Base-by-base conservation (phyloP, 176 grass and related monocot species). In the Echinochloa phyllopogon region DNA sequence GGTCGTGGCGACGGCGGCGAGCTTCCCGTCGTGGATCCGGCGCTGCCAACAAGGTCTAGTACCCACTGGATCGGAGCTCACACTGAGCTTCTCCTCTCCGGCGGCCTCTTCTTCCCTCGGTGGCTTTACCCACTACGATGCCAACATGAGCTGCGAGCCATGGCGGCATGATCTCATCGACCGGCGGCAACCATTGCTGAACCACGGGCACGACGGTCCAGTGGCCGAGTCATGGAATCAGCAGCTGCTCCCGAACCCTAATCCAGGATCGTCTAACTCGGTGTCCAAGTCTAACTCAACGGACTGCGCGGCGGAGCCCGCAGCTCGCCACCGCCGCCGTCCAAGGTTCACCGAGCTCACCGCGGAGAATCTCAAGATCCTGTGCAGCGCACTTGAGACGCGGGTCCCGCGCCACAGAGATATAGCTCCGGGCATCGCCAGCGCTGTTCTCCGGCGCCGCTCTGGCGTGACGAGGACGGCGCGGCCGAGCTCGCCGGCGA, bases 271-370 rank as follows among this genome's bases (percentile, higher is more conserved):
- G 2, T 59, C 78, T 10, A 88, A 70, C 79, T 82, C 64, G 33
- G 73, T 52, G 24, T 86, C 79, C 5, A 52, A 56, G 39, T 53
- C 83, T 10, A 88, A 41, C 74, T 84, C 82, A 14, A 81, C 89
- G 3, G 74, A 48, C 33, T 81, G 58, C 69, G 18, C 11, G 10
- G 49, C 74, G 79, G 69, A 80, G 33, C 64, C 41, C 3, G 38
- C 77, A 13, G 45, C 65, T 18, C 29, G 55, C 43, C 29, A 48
- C 43, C 8, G 37, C 16, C 18, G 45, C 18, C 87, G 23, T 23
- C 68, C 84, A 0, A 94, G 74, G 86, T 97, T 94, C 81, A 94
- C 90, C 70, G 90, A 92, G 81, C 73, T 94, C 43, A 97, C 77
- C 15, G 88, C 92, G n/a, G 83, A 88, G 77, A 97, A 97, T 13